Percentiles rank a stretch among this genome's conserved stretches.
These are phyloP conservation scores for Zasmidium angulare DNA, from an alignment of 2,329 filamentous ascomycete genomes.

Conservation along the genomic window DNA sequence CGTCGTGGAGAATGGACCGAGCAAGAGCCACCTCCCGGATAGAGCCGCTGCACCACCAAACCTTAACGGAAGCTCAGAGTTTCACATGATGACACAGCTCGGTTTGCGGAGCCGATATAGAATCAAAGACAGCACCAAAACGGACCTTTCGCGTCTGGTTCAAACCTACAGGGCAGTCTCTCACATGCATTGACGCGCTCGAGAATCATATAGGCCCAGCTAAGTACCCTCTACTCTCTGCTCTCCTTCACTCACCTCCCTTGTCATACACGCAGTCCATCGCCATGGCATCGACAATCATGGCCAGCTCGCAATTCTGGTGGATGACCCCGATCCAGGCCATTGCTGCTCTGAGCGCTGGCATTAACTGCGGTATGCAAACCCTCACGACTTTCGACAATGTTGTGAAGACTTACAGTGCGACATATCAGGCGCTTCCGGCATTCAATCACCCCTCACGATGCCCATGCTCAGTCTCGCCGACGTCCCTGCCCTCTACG, in stretches of 20 bases:
- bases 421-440: slow-evolving; percentile 29
- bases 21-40: too few species aligned
- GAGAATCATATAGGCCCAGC: neutral
- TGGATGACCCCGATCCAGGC: slow-evolving; percentile 34
- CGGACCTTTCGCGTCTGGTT: neutral
- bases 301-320: slow-evolving; percentile 27
- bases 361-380: slow-evolving; percentile 32
- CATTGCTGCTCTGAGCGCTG: slow-evolving; percentile 30
- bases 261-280: neutral
- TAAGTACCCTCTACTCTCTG: neutral
- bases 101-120: neutral
- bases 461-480: slow-evolving; percentile 32
- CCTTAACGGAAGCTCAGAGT: neutral
- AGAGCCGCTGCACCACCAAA: neutral
- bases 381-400: neutral
- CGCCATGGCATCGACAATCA: slow-evolving; percentile 21
- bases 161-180: neutral
- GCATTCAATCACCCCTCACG: slow-evolving; percentile 33
- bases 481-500: slow-evolving; percentile 27
- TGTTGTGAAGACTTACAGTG: neutral
- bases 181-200: neutral
- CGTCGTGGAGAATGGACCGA: too few species aligned
- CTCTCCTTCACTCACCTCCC: neutral
- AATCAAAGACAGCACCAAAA: neutral
- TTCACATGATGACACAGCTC: neutral